These are phyloP conservation scores for Oryza longistaminata DNA, from an alignment of 176 grass and related monocot species.

Conservation along the genomic window DNA sequence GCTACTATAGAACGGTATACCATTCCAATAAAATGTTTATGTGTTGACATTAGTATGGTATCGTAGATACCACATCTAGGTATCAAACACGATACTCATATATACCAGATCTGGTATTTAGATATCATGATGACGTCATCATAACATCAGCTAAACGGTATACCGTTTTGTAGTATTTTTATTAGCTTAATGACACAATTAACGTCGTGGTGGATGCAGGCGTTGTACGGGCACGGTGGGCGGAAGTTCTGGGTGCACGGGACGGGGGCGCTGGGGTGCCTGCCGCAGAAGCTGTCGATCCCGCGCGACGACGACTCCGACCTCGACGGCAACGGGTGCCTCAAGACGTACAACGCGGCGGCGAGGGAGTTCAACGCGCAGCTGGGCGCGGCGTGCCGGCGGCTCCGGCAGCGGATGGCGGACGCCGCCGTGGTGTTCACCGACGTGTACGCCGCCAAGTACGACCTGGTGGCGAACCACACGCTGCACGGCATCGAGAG, in stretches of 20 bases:
- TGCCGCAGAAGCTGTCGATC: slow-evolving; percentile 61
- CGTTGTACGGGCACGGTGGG: slow-evolving; percentile 40
- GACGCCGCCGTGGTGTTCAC: slow-evolving; percentile 56
- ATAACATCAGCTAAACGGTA: no score
- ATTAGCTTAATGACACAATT: no score
- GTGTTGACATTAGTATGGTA: no score
- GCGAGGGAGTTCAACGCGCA: slow-evolving; percentile 52
- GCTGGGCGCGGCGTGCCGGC: not conserved
- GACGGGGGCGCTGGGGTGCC: slow-evolving; percentile 62
- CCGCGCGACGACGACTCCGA: slow-evolving; percentile 43
- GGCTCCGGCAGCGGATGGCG: slow-evolving; percentile 44
- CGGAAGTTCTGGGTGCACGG: slow-evolving; percentile 67
- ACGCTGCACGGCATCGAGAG: slow-evolving; percentile 46
- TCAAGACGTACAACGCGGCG: slow-evolving; percentile 43
- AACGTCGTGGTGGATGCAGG: not conserved
- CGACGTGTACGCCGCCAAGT: slow-evolving; percentile 56
- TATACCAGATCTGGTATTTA: no score
- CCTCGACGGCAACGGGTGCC: slow-evolving; percentile 63
- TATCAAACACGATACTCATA: no score
- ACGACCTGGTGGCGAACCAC: slow-evolving; percentile 60
- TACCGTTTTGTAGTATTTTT: no score
- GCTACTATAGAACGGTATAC: no score
- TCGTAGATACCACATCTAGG: no score
- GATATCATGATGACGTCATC: no score
- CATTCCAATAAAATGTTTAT: no score